Base-by-base conservation (phyloP, 495 filamentous ascomycete species). In the Cercophora scortea region DNA sequence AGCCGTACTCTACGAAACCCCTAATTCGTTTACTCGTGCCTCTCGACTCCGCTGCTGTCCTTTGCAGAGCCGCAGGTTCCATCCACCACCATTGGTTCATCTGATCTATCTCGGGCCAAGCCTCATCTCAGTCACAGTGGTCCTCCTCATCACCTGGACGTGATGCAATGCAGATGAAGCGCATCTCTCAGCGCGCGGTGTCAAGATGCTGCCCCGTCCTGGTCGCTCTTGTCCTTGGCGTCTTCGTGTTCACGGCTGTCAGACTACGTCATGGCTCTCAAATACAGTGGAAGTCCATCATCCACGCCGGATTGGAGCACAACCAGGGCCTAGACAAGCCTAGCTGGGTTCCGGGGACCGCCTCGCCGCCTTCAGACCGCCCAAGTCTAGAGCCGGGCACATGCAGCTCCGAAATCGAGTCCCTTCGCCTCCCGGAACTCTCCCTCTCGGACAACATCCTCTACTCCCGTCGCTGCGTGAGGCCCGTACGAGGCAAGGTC, bases 381-480 rank as follows among this genome's bases (percentile, higher is more conserved):
- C 47, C 44, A 10, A 18, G 39, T 6, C 43, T 45, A 34, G 36
- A 45, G 18, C 51, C 42, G 9, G 55, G 54, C 48, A 45, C 51
- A 42, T 60, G 52, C 43, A 48, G 44, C 10, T 35, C 55, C 4
- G 60, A 64, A 39, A 39, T 66, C 17, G 54, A 59, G 4, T 58
- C 56, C 45, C 57, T 70, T 40, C 64, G 56, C 13, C 42, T 49
- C 13, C 42, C 48, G 8, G 48, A 65, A 13, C 57, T 73, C 8
- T 58, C 48, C 39, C 49, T 74, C 19, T 68, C 63, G 35, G 59
- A 66, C 32, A 70, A 56, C 17, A 65, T 74, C 42, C 47, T 61
- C 47, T 73, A 71, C 60, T 56, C 55, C 7, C 67, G 69, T 8
- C 65, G 67, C 33, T 71, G 70, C 43, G 62, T 74, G 48, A 61